Percentiles rank a stretch among this genome's conserved stretches.
phyloP scores from a whole-genome alignment of 805 yeast species.

The Candida sphagnicola region DNA sequence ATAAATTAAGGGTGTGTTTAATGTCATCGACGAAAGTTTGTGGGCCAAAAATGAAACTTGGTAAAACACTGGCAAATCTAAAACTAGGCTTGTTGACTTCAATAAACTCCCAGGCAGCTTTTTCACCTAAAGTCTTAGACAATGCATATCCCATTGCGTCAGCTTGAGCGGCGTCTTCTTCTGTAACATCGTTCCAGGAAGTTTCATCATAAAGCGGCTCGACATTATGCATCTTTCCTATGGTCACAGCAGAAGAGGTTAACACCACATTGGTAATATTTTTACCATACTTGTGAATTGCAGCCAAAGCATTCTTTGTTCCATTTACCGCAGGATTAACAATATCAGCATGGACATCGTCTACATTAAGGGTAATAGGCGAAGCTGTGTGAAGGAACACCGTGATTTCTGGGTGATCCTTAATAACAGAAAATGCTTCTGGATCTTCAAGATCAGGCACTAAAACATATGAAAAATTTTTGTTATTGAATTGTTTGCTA shows the following conservation, averaged over 20 bases:
- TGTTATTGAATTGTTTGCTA: slow-evolving; percentile 17
- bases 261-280: slow-evolving; percentile 38
- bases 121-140: slow-evolving; percentile 57
- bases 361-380: slow-evolving; percentile 15
- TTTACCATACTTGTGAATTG: slow-evolving; percentile 37
- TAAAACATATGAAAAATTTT: slow-evolving; percentile 15
- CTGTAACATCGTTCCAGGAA: slow-evolving; percentile 34
- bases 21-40: slow-evolving; percentile 30
- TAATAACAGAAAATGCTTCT: slow-evolving; percentile 22
- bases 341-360: slow-evolving; percentile 32
- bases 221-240: slow-evolving; percentile 15
- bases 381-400: slow-evolving; percentile 25
- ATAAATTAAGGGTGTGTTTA: slow-evolving; percentile 29
- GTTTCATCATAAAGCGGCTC: slow-evolving; percentile 17
- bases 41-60: slow-evolving; percentile 21
- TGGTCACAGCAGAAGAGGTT: slow-evolving; percentile 50
- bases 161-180: slow-evolving; percentile 11
- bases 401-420: no score
- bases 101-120: slow-evolving; percentile 54
- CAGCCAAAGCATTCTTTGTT: slow-evolving; percentile 44
- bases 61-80: slow-evolving; percentile 10
- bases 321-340: slow-evolving; percentile 52
- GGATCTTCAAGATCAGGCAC: slow-evolving; percentile 13
- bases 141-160: slow-evolving; percentile 11
- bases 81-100: slow-evolving; percentile 20